Percentiles rank a stretch among this genome's conserved stretches.
Conservation (phyloP, 106 monocot species). For the Dendrobium officinale region DNA sequence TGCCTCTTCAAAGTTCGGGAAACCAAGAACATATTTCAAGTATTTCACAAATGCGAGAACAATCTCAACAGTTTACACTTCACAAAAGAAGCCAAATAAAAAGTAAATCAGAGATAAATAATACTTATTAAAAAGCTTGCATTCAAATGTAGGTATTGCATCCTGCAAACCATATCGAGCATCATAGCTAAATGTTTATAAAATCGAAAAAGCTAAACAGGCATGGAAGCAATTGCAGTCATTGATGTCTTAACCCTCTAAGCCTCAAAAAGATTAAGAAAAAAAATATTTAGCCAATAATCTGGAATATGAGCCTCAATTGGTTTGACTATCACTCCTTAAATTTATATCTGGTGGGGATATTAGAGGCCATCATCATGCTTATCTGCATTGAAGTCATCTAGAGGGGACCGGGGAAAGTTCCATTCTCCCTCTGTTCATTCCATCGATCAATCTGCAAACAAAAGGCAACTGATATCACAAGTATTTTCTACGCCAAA, state of each 20-base stretch:
- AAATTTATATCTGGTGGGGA: neutral
- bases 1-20: too few relatives aligned
- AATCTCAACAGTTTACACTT: neutral
- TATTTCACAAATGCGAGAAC: neutral
- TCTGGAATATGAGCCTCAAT: conserved; percentile 1
- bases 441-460: conserved; percentile 60
- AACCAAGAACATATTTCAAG: too few relatives aligned
- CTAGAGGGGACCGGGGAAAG: conserved; percentile 57
- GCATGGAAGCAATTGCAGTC: neutral
- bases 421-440: conserved; percentile 67
- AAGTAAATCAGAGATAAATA: neutral
- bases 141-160: neutral
- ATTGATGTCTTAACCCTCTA: conserved; percentile 7
- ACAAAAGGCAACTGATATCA: neutral
- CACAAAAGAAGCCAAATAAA: neutral
- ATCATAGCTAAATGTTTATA: too few relatives aligned
- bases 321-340: neutral
- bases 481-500: neutral
- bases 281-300: neutral
- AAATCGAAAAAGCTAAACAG: too few relatives aligned
- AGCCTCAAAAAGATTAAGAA: neutral
- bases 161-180: too few relatives aligned
- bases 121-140: neutral
- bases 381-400: neutral
- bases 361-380: neutral